A percentile compares a stretch with the other conserved stretches of the same genome.
Evolutionary conservation across 495 filamentous ascomycete genomes (phyloP).

Genomic region (Aspergillus steynii): DNA sequence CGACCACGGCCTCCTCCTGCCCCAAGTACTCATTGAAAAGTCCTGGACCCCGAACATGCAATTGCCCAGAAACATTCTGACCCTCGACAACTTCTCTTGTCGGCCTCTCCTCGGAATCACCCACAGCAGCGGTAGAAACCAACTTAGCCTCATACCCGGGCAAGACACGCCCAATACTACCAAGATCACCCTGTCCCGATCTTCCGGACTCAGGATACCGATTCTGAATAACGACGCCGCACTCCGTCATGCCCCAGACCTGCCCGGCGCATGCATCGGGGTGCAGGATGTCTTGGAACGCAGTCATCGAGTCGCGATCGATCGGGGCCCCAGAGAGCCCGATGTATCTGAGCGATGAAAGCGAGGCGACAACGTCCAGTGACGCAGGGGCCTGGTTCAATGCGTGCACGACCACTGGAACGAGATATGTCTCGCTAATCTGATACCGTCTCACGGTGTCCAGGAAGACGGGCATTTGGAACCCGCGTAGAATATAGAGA

Average conservation of each 20-base stretch:
- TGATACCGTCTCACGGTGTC: not conserved
- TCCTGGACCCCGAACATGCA: not conserved
- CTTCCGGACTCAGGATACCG: not conserved
- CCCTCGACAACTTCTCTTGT: not conserved
- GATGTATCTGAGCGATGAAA: not conserved
- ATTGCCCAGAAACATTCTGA: not conserved
- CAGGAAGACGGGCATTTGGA: not conserved
- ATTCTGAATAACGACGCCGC: not conserved
- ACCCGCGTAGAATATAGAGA: not conserved
- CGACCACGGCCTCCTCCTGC: not conserved
- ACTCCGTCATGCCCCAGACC: not conserved
- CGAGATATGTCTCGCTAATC: constrained; percentile 7
- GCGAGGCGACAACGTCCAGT: not conserved
- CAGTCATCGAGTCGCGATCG: not conserved
- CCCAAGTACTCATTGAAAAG: not conserved
- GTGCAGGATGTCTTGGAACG: not conserved
- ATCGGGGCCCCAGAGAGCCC: not conserved
- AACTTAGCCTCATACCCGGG: not conserved
- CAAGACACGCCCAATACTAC: not conserved
- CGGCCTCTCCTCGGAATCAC: not conserved
- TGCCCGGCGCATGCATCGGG: not conserved
- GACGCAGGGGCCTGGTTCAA: not conserved
- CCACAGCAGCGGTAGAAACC: not conserved
- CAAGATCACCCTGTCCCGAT: not conserved
- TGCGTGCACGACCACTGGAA: constrained; percentile 7